Evolutionary conservation across 148 eudicot genomes (phyloP), one percentile per base, ranked within the genome.

Genomic region (Chenopodium suecicum): DNA sequence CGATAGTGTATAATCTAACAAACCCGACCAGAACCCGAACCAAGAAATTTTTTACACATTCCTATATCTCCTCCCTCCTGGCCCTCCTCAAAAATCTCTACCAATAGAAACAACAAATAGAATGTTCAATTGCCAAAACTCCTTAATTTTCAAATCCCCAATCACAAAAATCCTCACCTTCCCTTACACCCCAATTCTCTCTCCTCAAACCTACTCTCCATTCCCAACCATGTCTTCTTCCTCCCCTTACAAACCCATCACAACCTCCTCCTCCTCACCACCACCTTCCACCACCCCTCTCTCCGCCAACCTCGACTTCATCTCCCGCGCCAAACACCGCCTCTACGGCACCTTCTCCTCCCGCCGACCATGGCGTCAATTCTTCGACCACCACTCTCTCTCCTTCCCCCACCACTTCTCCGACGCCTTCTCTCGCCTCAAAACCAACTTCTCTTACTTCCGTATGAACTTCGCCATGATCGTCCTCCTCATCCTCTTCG

Each of bases 341-440:
- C 13, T 90, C 52, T 88, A 84, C 80, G 58, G 80, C n/a, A 84
- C 90, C 76, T 87, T 94, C 56, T 86, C 87, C 70, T 70, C 86
- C 17, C 91, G 92, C 62, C 94, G 97, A 1, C 90, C 98, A 37
- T 94, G 97, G 98, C 83, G 86, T 11, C 83, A 90, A 60, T 78
- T 94, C 91, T 87, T 88, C 86, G 75, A 89, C 54, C 13, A 68
- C 91, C 90, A 50, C 79, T 64, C 80, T n/a, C n/a, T 94, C 83
- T 75, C 80, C 48, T 56, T 74, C 13, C 93, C 91, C 1, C 47
- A 32, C 8, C 27, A 78, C 68, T 6, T 87, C 85, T 31, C 70
- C 67, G 87, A 89, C 77, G 86, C 91, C 11, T 1, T 82, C 72
- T 44, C 84, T 31, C 89, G 94, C 56, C 87, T 93, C 74, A 86